These are phyloP conservation scores for Fraxinus xanthoxyloides DNA, from an alignment of 305 asterid genomes.

Conservation along the genomic window DNA sequence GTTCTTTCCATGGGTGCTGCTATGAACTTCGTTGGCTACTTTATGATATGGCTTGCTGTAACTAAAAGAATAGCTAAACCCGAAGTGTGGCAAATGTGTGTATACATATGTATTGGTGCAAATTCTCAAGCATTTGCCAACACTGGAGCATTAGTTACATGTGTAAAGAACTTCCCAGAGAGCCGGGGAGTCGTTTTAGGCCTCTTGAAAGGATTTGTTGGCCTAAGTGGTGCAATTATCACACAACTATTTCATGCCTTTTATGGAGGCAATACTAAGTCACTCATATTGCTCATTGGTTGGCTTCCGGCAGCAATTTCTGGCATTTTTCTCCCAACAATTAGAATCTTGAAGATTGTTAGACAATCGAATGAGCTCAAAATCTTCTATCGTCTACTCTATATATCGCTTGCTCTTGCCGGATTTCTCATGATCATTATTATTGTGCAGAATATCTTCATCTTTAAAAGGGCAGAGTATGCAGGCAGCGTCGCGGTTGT, in stretches of 20 bases:
- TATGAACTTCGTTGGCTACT: conserved; percentile 22
- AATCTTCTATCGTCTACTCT: conserved; percentile 21
- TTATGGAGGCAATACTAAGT: conserved; percentile 13
- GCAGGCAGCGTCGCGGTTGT: conserved; percentile 15
- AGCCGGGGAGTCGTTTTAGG: conserved; percentile 27
- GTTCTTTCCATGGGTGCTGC: conserved; percentile 15
- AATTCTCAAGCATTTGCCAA: conserved; percentile 30
- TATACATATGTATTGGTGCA: conserved; percentile 31
- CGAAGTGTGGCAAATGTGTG: conserved; percentile 24
- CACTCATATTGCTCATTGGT: conserved; percentile 26
- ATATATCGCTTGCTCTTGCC: conserved; percentile 22
- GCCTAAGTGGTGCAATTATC: conserved; percentile 28
- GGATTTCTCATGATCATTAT: conserved; percentile 29
- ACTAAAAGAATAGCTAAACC: conserved; percentile 7
- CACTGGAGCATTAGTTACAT: conserved; percentile 26
- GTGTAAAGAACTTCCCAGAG: conserved; percentile 31
- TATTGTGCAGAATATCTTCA: conserved; percentile 15
- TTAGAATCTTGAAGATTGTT: conserved; percentile 17
- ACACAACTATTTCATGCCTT: conserved; percentile 26
- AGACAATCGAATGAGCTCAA: conserved; percentile 20
- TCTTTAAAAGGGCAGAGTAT: conserved; percentile 10
- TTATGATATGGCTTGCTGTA: conserved; percentile 26
- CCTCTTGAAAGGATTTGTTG: conserved; percentile 27
- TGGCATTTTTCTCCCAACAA: conserved; percentile 10
- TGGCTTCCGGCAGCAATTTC: conserved; percentile 26